phyloP scores from a whole-genome alignment of 805 yeast genomes.

The Kazachstania viticola region DNA sequence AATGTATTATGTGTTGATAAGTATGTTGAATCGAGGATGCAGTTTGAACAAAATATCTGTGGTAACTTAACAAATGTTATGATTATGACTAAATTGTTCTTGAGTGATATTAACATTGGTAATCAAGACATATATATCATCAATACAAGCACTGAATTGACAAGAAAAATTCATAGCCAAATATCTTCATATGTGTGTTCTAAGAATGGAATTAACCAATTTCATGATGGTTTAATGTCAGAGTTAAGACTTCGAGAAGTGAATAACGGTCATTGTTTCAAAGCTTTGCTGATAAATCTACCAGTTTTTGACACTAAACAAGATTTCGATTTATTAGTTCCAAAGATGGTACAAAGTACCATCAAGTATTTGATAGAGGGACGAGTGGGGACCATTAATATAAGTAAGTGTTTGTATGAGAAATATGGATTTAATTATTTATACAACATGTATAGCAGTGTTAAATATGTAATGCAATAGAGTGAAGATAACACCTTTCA shows the following conservation, averaged over 20 bases:
- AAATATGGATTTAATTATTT: conserved; percentile 4
- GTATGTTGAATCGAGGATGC: conserved; percentile 2
- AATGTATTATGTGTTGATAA: conserved; percentile 1
- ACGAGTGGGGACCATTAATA: conserved; percentile 1
- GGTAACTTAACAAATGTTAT: conserved; percentile 15
- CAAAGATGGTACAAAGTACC: too few relatives aligned
- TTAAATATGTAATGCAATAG: too few relatives aligned
- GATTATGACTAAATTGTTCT: conserved; percentile 12
- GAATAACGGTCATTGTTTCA: conserved; percentile 1
- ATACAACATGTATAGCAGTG: too few relatives aligned
- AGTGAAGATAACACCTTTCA: not conserved
- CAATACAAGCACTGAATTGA: conserved; percentile 7
- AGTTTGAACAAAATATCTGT: conserved; percentile 6
- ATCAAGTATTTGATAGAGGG: not conserved
- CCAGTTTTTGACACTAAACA: too few relatives aligned
- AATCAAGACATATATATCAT: conserved; percentile 9
- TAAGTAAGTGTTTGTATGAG: conserved; percentile 4
- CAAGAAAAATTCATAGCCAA: conserved; percentile 1
- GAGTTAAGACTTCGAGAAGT: conserved; percentile 7
- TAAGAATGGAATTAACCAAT: conserved; percentile 16
- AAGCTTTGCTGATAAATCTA: not conserved
- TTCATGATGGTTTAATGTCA: conserved; percentile 17
- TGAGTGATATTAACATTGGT: conserved; percentile 5
- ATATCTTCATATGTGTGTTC: conserved; percentile 8
- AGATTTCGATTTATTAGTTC: too few relatives aligned